Evolutionary conservation across 768 basidiomycete genomes (phyloP).

Genomic region (Boletus eberwhitei): DNA sequence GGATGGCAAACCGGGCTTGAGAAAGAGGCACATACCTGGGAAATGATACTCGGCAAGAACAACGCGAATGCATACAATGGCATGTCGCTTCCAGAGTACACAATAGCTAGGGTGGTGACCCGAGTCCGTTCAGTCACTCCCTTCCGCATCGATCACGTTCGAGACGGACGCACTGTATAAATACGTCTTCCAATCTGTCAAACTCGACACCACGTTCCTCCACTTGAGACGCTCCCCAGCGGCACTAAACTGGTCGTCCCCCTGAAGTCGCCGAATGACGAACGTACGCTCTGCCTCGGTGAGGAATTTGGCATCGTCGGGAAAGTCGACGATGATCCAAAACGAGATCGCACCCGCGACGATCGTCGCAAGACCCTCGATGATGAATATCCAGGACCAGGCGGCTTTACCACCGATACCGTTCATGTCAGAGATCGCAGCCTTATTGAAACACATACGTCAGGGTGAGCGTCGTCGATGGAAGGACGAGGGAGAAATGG

Average conservation of each 20-base stretch:
- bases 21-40: slow-evolving; percentile 41
- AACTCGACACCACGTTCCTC: slow-evolving; percentile 57
- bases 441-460: slow-evolving; percentile 22
- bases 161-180: slow-evolving; percentile 24
- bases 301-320: slow-evolving; percentile 76
- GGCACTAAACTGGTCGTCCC: slow-evolving; percentile 69
- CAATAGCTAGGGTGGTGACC: slow-evolving; percentile 39
- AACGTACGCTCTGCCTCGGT: slow-evolving; percentile 66
- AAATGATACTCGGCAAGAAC: slow-evolving; percentile 79
- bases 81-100: slow-evolving; percentile 56
- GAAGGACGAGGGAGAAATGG: background rate
- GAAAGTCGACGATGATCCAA: slow-evolving; percentile 82
- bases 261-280: slow-evolving; percentile 61
- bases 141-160: background rate
- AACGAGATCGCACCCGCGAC: slow-evolving; percentile 64
- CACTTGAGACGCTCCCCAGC: slow-evolving; percentile 59
- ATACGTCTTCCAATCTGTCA: slow-evolving; percentile 77
- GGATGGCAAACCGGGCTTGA: background rate
- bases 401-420: slow-evolving; percentile 65
- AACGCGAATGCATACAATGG: slow-evolving; percentile 76
- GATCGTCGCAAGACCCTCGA: slow-evolving; percentile 67
- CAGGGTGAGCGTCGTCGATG: background rate
- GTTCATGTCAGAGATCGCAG: slow-evolving; percentile 68
- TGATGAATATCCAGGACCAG: slow-evolving; percentile 74
- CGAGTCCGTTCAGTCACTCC: background rate